Percentiles rank a stretch among this genome's conserved stretches.
Conservation (phyloP, 129 eudicot genomes). For the Flaveria ramosissima region DNA sequence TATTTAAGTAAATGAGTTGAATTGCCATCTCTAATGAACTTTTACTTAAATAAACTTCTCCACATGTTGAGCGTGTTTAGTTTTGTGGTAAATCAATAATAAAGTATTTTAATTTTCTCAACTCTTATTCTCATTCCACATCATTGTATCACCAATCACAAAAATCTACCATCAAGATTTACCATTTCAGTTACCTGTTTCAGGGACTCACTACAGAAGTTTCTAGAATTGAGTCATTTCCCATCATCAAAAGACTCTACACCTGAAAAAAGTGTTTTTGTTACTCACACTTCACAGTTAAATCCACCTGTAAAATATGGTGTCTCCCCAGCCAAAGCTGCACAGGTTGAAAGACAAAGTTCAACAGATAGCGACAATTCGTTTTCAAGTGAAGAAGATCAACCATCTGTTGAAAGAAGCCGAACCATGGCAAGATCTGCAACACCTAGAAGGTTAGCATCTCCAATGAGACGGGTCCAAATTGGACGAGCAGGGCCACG, state of each 20-base stretch:
- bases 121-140: background rate
- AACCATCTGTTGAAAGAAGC: slow-evolving; percentile 81
- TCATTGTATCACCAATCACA: background rate
- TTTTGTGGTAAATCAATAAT: background rate
- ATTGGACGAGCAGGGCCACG: slow-evolving; percentile 92
- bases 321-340: slow-evolving; percentile 95
- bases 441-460: slow-evolving; percentile 93
- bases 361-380: slow-evolving; percentile 76
- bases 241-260: slow-evolving; percentile 33
- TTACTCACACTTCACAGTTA: slow-evolving; percentile 32
- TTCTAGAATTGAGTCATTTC: slow-evolving; percentile 42
- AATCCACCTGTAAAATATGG: slow-evolving; percentile 71
- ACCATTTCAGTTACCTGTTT: slow-evolving; percentile 26
- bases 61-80: background rate
- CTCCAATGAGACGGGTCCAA: slow-evolving; percentile 96
- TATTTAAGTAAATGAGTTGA: background rate
- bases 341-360: slow-evolving; percentile 83
- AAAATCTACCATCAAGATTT: slow-evolving; percentile 21
- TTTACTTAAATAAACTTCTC: background rate
- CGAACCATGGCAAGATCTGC: slow-evolving; percentile 68
- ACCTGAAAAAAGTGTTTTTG: slow-evolving; percentile 24
- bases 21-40: background rate
- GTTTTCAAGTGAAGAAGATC: slow-evolving; percentile 84
- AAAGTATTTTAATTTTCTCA: background rate
- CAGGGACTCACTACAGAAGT: slow-evolving; percentile 64